Evolutionary conservation across 768 basidiomycete species (phyloP).

Genomic region (Psilocybe subaeruginosa): DNA sequence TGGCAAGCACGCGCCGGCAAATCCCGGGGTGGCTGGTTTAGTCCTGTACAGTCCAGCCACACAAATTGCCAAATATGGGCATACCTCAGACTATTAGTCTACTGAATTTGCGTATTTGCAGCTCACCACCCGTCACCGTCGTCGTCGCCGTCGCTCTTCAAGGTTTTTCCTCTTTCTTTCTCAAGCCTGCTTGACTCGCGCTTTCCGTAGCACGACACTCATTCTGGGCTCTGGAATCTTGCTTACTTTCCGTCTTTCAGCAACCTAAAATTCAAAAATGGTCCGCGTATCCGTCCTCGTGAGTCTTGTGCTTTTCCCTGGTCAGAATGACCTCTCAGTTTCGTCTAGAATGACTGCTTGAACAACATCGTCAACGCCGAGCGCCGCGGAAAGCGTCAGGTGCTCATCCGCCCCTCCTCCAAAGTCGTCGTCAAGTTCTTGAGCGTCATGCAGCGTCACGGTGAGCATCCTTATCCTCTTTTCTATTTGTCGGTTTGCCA

Average conservation of each 20-base stretch:
- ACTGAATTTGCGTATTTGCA: not conserved
- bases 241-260: slow-evolving; percentile 34
- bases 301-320: slow-evolving; percentile 42
- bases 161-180: slow-evolving; percentile 39
- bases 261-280: slow-evolving; percentile 53
- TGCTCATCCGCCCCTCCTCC: slow-evolving; percentile 94
- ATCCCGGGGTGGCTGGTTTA: slow-evolving; percentile 44
- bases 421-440: slow-evolving; percentile 99
- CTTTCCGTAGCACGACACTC: slow-evolving; percentile 85
- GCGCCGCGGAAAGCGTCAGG: slow-evolving; percentile 99
- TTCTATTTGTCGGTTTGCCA: not conserved
- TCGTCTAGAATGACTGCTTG: slow-evolving; percentile 55
- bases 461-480: slow-evolving; percentile 48
- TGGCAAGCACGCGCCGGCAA: slow-evolving; percentile 27
- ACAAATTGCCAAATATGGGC: slow-evolving; percentile 24
- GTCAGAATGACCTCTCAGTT: not conserved
- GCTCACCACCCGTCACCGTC: slow-evolving; percentile 13
- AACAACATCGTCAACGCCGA: slow-evolving; percentile 99
- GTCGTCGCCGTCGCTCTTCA: slow-evolving; percentile 30
- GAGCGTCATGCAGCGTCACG: slow-evolving; percentile 98
- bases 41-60: slow-evolving; percentile 38
- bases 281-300: slow-evolving; percentile 88
- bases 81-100: not conserved
- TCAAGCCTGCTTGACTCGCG: slow-evolving; percentile 75
- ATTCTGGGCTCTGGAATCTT: slow-evolving; percentile 58